phyloP scores from a whole-genome alignment of 345 rosid species.

The Mercurialis annua region DNA sequence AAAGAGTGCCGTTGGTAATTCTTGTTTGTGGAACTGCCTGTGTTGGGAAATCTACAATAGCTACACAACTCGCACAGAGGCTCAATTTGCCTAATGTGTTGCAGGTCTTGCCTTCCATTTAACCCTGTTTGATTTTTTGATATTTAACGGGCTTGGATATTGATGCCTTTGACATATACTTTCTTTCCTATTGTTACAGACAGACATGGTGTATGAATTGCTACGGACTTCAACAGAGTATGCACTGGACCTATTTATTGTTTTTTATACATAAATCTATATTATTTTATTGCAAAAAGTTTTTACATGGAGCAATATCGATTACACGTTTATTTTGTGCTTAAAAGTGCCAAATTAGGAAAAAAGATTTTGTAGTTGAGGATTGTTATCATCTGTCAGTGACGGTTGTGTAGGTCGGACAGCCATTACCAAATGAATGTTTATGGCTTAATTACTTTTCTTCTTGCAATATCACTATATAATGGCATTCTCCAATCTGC shows the following conservation, averaged over 20 bases:
- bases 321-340: constrained; percentile 8
- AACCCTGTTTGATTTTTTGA: not conserved
- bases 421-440: not conserved
- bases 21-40: constrained; percentile 99
- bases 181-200: constrained; percentile 43
- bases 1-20: constrained; percentile 92
- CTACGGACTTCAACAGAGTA: constrained; percentile 91
- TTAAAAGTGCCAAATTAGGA: not conserved
- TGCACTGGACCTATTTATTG: constrained; percentile 18
- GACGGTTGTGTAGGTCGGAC: not conserved
- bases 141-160: not conserved
- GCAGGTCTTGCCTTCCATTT: constrained; percentile 48
- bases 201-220: constrained; percentile 87
- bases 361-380: not conserved
- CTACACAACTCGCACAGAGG: constrained; percentile 98
- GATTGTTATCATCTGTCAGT: not conserved
- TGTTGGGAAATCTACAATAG: constrained; percentile 96
- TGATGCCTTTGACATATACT: constrained; percentile 12
- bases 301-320: not conserved
- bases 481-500: not conserved
- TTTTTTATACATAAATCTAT: not conserved
- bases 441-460: not conserved
- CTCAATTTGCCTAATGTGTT: constrained; percentile 96
- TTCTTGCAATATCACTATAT: not conserved
- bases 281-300: constrained; percentile 7